A percentile compares a stretch with the other conserved stretches of the same genome.
Conservation (phyloP, 1,139 yeast genomes). For the Yamadazyma spencermartinsiae region DNA sequence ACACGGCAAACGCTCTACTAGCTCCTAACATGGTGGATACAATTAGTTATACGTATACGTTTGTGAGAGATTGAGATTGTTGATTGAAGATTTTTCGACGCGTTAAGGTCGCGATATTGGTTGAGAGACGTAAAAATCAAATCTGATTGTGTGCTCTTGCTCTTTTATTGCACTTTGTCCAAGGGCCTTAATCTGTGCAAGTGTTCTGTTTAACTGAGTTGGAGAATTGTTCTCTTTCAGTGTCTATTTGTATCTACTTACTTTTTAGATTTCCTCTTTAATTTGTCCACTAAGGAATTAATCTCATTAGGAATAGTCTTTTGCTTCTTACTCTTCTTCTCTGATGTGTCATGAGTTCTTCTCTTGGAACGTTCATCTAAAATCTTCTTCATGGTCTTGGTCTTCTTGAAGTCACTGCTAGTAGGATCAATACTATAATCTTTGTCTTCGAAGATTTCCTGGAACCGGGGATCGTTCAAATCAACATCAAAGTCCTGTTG, state of each 20-base stretch:
- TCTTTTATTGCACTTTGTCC: too few relatives aligned
- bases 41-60: background rate
- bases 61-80: conserved; percentile 3
- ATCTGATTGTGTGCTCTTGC: too few relatives aligned
- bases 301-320: conserved; percentile 15
- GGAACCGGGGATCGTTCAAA: conserved; percentile 81
- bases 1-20: conserved; percentile 13
- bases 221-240: too few relatives aligned
- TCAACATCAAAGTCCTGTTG: conserved; percentile 70
- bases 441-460: conserved; percentile 82
- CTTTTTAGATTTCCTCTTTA: conserved; percentile 29
- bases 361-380: conserved; percentile 73
- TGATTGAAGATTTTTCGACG: conserved; percentile 4
- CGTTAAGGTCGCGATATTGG: conserved; percentile 6
- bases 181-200: too few relatives aligned
- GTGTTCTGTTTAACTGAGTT: too few relatives aligned
- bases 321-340: conserved; percentile 6
- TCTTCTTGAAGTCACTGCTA: conserved; percentile 82
- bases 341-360: conserved; percentile 13
- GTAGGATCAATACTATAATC: conserved; percentile 93
- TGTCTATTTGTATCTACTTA: conserved; percentile 7
- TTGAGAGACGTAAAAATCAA: too few relatives aligned
- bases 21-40: conserved; percentile 5
- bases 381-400: conserved; percentile 82
- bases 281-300: conserved; percentile 35